These are phyloP conservation scores for Yamadazyma insecticola DNA, from an alignment of 805 yeast species.

Conservation along the genomic window DNA sequence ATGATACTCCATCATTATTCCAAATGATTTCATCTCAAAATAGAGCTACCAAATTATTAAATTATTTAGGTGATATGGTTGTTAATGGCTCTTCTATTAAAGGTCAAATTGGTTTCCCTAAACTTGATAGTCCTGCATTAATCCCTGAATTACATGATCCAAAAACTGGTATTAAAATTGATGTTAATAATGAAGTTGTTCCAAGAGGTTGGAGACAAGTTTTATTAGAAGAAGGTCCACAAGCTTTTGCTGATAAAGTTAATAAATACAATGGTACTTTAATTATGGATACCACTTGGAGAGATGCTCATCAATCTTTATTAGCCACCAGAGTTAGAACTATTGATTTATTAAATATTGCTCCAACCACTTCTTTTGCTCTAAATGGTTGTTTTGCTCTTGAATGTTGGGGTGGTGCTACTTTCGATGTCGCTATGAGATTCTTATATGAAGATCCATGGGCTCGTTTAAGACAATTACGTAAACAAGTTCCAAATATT, in stretches of 20 bases:
- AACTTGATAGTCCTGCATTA: conserved; percentile 67
- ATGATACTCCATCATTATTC: conserved; percentile 94
- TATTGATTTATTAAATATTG: conserved; percentile 83
- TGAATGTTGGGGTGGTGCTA: conserved; percentile 99
- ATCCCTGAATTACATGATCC: conserved; percentile 70
- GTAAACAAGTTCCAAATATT: conserved; percentile 91
- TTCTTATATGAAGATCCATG: conserved; percentile 98
- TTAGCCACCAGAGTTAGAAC: conserved; percentile 98
- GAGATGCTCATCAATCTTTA: conserved; percentile 98
- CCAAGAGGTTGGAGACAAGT: conserved; percentile 92
- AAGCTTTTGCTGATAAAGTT: conserved; percentile 82
- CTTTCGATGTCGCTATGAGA: conserved; percentile 98
- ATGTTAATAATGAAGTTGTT: conserved; percentile 46
- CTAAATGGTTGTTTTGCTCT: conserved; percentile 86
- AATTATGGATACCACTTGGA: conserved; percentile 98
- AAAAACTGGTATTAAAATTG: conserved; percentile 52
- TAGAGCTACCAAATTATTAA: conserved; percentile 91
- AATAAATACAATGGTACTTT: conserved; percentile 81
- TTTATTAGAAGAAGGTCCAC: conserved; percentile 81
- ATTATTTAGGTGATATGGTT: conserved; percentile 87
- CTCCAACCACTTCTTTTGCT: conserved; percentile 91
- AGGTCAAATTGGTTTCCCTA: conserved; percentile 94
- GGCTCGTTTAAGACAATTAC: conserved; percentile 86
- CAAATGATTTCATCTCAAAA: conserved; percentile 92
- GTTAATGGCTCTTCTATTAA: conserved; percentile 95